Percentiles rank a stretch among this genome's conserved stretches.
phyloP scores from a whole-genome alignment of 2,329 filamentous ascomycete species.

The Tolypocladium paradoxum region DNA sequence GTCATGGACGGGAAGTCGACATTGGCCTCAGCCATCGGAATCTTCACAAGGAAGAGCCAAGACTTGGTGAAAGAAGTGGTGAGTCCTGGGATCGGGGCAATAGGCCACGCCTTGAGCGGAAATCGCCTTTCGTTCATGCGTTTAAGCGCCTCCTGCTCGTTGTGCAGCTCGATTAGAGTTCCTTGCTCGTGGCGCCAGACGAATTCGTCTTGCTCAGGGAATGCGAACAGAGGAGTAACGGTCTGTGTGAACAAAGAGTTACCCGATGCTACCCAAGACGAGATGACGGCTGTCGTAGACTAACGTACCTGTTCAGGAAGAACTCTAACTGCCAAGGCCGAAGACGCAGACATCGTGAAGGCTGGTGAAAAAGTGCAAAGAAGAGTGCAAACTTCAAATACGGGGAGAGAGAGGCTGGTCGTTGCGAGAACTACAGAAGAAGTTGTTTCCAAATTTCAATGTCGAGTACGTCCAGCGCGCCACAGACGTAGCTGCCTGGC shows the following conservation, averaged over 20 bases:
- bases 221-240: constrained; percentile 7
- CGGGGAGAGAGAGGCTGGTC: too few species aligned
- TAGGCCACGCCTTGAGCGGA: constrained; percentile 15
- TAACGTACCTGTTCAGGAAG: not conserved
- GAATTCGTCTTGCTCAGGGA: constrained; percentile 14
- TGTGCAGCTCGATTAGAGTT: constrained; percentile 21
- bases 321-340: not conserved
- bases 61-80: constrained; percentile 18
- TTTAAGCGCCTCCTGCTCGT: constrained; percentile 16
- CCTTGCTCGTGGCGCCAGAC: constrained; percentile 18
- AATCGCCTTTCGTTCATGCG: constrained; percentile 13
- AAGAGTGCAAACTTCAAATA: too few species aligned
- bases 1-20: constrained; percentile 14
- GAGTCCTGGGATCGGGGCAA: constrained; percentile 18
- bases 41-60: constrained; percentile 20
- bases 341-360: too few species aligned
- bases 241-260: not conserved
- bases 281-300: not conserved
- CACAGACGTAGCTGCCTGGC: too few species aligned
- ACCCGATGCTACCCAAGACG: not conserved
- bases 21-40: constrained; percentile 9
- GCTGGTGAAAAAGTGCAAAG: too few species aligned
- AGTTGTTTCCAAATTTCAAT: too few species aligned
- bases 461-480: too few species aligned
- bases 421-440: too few species aligned